Evolutionary conservation across 2,329 filamentous ascomycete species (phyloP), one percentile per base, ranked within the genome.

Genomic region (Cytospora mali): DNA sequence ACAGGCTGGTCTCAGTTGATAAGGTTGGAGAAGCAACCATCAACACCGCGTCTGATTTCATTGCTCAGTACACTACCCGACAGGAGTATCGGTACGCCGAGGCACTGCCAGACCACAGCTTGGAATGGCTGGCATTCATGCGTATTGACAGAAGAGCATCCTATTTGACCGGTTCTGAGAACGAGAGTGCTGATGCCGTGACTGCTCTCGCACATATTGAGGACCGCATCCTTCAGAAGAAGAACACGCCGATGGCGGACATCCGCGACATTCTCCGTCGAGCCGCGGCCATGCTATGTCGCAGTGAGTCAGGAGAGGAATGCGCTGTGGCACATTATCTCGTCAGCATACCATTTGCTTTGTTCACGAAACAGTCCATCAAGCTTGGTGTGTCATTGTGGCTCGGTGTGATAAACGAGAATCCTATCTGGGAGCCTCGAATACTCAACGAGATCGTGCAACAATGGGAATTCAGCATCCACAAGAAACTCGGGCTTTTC

Each of bases 361-460:
- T 97, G 53, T 98, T 99, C 74, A 96, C 90, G 6, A 97, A 96
- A 74, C 91, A 96, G 71, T 95, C 93, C 2, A 95, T 99, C 73
- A 96, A 97, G 73, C 86, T 98, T 56, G 96, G 95, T 6, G 90
- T 97, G 39, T 97, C 95, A 4, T 80, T 99, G 7, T 99, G 95
- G 95, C 87, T 97, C 65, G 95, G 95, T 28, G 91, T 98, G 16
- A 96, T 98, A 71, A 95, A 98, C 70, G 95, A 99, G 74, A 98
- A 97, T 71, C 91, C 93, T 3, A 85, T 86, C 61, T 88, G 97
- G 75, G 93, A 97, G 74, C 85, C 94, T 10, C 88, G 93, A 65
- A 87, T 99, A 61, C 78, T 99, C 33, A 88, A 88, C 58, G 92
- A 96, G 73, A 91, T 98, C 69, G 89, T 90, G 11, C 90, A 95